Base-by-base conservation (phyloP, 139 green algal genomes). In the Volvox africanus region DNA sequence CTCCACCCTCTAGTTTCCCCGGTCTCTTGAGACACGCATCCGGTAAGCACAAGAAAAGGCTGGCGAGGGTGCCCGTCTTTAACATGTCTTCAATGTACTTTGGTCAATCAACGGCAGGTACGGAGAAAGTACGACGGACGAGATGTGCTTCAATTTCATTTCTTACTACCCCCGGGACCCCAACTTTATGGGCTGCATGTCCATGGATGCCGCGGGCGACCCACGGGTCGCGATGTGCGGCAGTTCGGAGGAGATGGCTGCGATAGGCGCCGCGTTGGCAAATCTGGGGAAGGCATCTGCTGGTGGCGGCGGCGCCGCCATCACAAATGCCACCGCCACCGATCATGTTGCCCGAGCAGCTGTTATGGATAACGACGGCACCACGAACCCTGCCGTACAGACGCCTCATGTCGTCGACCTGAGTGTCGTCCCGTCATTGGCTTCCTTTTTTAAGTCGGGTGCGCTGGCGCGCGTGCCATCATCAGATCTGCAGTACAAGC, bases 71-170 rank as follows among this genome's bases (percentile, higher is more conserved):
- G n/a, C n/a, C n/a, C n/a, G n/a, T n/a, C n/a, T n/a, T n/a, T n/a
- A n/a, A n/a, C n/a, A n/a, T n/a, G n/a, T n/a, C n/a, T n/a, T n/a
- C n/a, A n/a, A n/a, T n/a, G n/a, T n/a, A n/a, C n/a, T n/a, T n/a
- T n/a, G n/a, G n/a, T n/a, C 44, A 55, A 55, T 55, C 5, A 26
- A 75, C 67, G 67, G 71, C 50, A 83, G 86, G 73, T 90, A 44
- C 55, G 86, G 86, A 21, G 73, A 83, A 50, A 37, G 55, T 33
- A 90, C 86, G 6, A 2, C 68, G 22, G 86, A 90, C 73, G 86
- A 90, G 73, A 90, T 90, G 86, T 83, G 73, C 16, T 90, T 90
- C 71, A 84, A 90, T 71, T 90, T 75, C 55, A n/a, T 90, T 30
- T 18, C 77, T 11, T 90, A 90, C 86, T 90, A 90, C 86, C 86